phyloP scores from a whole-genome alignment of 768 basidiomycete genomes.

The Suillus luteus region DNA sequence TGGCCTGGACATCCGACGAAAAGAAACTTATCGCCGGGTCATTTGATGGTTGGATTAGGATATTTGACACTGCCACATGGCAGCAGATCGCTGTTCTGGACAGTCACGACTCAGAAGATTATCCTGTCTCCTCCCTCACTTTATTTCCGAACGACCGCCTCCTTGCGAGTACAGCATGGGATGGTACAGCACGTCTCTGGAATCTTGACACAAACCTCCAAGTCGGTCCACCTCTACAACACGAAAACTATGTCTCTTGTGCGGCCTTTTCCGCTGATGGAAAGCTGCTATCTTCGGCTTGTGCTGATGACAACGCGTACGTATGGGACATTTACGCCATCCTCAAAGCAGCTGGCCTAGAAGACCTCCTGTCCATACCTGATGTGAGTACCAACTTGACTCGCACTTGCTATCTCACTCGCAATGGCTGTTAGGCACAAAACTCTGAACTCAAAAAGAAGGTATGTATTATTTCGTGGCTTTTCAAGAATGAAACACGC shows the following conservation, averaged over 20 bases:
- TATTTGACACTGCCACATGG: not conserved
- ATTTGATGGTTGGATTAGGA: not conserved
- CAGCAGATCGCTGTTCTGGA: not conserved
- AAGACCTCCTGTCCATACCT: not conserved
- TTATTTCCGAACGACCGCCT: no score
- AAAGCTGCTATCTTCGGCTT: not conserved
- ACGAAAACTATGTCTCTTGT: accelerated
- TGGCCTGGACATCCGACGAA: not conserved
- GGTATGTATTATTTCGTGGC: no score
- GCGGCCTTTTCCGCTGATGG: not conserved
- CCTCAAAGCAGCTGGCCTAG: not conserved
- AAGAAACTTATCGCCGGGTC: no score
- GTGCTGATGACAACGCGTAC: not conserved
- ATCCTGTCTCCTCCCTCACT: not conserved
- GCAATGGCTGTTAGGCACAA: no score
- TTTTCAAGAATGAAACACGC: no score
- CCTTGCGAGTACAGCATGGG: no score
- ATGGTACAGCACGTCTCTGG: not conserved
- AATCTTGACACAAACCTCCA: not conserved
- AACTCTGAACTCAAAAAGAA: no score
- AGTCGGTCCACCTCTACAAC: not conserved
- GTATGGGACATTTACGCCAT: not conserved
- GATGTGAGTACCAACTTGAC: not conserved
- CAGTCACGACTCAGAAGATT: no score
- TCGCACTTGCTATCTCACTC: no score